Conservation (phyloP, 2,329 filamentous ascomycete genomes). For the Claviceps paspali region DNA sequence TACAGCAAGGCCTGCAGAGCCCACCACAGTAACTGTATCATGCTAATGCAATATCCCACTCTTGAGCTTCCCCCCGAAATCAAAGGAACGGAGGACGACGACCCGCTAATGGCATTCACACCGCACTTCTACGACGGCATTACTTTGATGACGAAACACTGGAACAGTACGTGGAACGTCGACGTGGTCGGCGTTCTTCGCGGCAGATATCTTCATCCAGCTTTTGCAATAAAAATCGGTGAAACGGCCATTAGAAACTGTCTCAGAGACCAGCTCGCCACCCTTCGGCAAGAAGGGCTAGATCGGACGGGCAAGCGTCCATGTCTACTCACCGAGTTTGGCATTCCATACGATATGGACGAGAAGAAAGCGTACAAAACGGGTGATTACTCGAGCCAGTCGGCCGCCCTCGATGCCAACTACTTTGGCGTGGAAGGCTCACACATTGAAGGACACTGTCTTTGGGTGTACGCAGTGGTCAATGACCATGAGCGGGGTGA, state of each 20-base stretch:
- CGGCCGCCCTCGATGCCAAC: slow-evolving; percentile 87
- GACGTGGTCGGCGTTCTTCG: slow-evolving; percentile 86
- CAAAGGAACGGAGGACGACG: slow-evolving; percentile 78
- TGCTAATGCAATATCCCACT: slow-evolving; percentile 84
- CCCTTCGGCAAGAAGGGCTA: slow-evolving; percentile 72
- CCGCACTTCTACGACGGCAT: slow-evolving; percentile 96
- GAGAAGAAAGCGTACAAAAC: slow-evolving; percentile 90
- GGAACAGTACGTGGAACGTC: slow-evolving; percentile 95
- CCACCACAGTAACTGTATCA: slow-evolving; percentile 65
- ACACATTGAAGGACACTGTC: slow-evolving; percentile 65
- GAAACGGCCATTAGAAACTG: slow-evolving; percentile 91
- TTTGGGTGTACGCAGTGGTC: slow-evolving; percentile 75
- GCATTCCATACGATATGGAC: slow-evolving; percentile 98
- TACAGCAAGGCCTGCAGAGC: slow-evolving; percentile 61
- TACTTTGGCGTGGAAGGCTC: slow-evolving; percentile 84
- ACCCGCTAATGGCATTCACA: slow-evolving; percentile 79
- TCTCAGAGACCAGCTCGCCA: slow-evolving; percentile 72
- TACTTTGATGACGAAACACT: slow-evolving; percentile 94
- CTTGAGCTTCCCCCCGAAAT: slow-evolving; percentile 81
- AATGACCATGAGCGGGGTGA: slow-evolving; percentile 86
- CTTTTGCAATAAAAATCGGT: slow-evolving; percentile 83
- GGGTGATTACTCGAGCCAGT: slow-evolving; percentile 87
- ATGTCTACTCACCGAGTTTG: slow-evolving; percentile 84
- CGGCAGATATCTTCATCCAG: slow-evolving; percentile 74
- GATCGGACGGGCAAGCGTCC: slow-evolving; percentile 81